phyloP scores from a whole-genome alignment of 2,329 filamentous ascomycete species.

The Talaromyces sp. region DNA sequence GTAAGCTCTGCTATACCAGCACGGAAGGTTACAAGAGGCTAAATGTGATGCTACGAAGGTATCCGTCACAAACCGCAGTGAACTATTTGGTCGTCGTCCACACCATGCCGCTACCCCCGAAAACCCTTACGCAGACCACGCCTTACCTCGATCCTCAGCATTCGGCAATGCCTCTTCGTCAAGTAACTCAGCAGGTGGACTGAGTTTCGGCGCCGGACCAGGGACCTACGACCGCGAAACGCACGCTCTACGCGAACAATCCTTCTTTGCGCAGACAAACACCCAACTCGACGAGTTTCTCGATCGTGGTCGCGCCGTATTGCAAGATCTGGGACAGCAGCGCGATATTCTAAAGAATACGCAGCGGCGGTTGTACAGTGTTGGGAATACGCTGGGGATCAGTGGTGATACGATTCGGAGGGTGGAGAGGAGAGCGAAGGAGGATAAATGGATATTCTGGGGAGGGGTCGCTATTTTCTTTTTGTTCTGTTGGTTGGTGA shows the following conservation, averaged over 20 bases:
- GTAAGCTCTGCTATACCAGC: conserved; percentile 35
- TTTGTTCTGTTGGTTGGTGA: conserved; percentile 82
- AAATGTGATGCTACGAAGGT: conserved; percentile 34
- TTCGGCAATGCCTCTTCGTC: conserved; percentile 36
- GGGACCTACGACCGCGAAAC: conserved; percentile 67
- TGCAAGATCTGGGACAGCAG: conserved; percentile 84
- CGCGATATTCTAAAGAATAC: conserved; percentile 93
- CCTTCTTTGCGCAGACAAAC: conserved; percentile 79
- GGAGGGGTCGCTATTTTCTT: conserved; percentile 83
- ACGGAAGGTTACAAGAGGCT: background rate
- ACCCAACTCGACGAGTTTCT: conserved; percentile 89
- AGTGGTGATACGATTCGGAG: conserved; percentile 95
- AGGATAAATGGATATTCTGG: conserved; percentile 99
- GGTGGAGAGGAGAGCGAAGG: conserved; percentile 84
- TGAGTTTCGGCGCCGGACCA: conserved; percentile 45
- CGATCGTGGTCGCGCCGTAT: conserved; percentile 81
- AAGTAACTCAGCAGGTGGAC: conserved; percentile 26
- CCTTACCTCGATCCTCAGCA: conserved; percentile 41
- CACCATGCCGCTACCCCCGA: conserved; percentile 78
- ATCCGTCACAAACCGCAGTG: conserved; percentile 67
- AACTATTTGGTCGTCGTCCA: conserved; percentile 80
- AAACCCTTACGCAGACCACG: conserved; percentile 78
- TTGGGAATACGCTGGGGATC: conserved; percentile 89
- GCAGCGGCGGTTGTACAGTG: conserved; percentile 83
- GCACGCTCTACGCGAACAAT: conserved; percentile 84